Evolutionary conservation across 2,329 filamentous ascomycete genomes (phyloP).

Genomic region (Diaporthe destruens): DNA sequence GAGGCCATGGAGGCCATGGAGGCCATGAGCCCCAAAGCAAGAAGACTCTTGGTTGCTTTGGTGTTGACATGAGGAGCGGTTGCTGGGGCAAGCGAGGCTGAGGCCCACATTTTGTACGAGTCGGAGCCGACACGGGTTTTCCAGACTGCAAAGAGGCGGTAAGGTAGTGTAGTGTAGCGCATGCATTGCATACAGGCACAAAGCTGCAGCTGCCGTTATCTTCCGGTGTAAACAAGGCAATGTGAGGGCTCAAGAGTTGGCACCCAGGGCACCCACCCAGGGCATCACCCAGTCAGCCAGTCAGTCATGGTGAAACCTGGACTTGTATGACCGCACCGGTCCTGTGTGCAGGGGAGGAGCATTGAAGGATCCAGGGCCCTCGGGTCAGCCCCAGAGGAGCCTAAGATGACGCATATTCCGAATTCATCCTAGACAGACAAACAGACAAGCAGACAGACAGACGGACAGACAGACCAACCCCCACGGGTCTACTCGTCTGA

Average conservation of each 20-base stretch:
- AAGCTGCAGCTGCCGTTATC: slow-evolving; percentile 28
- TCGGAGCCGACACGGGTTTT: slow-evolving; percentile 33
- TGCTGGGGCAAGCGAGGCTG: slow-evolving; percentile 25
- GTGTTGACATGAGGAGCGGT: slow-evolving; percentile 18
- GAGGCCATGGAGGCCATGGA: neutral
- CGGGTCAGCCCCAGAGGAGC: slow-evolving; percentile 18
- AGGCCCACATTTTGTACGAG: slow-evolving; percentile 32
- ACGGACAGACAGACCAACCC: neutral
- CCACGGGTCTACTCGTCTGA: slow-evolving; percentile 25
- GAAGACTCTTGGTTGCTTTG: neutral
- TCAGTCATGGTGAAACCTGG: neutral
- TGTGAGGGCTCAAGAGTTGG: neutral
- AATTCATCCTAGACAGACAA: slow-evolving; percentile 14
- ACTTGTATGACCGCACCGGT: neutral
- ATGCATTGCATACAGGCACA: neutral
- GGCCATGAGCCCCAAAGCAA: too few relatives aligned
- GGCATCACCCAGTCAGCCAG: neutral
- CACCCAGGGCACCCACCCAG: too few relatives aligned
- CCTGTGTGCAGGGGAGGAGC: neutral
- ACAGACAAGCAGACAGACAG: too few relatives aligned
- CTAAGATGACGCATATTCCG: slow-evolving; percentile 10
- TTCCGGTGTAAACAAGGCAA: slow-evolving; percentile 16
- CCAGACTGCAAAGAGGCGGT: slow-evolving; percentile 34
- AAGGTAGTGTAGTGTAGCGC: slow-evolving; percentile 5
- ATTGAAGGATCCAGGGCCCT: slow-evolving; percentile 13